Evolutionary conservation across 2,329 filamentous ascomycete genomes (phyloP), one percentile per base, ranked within the genome.

Genomic region (Aureobasidium sp.): DNA sequence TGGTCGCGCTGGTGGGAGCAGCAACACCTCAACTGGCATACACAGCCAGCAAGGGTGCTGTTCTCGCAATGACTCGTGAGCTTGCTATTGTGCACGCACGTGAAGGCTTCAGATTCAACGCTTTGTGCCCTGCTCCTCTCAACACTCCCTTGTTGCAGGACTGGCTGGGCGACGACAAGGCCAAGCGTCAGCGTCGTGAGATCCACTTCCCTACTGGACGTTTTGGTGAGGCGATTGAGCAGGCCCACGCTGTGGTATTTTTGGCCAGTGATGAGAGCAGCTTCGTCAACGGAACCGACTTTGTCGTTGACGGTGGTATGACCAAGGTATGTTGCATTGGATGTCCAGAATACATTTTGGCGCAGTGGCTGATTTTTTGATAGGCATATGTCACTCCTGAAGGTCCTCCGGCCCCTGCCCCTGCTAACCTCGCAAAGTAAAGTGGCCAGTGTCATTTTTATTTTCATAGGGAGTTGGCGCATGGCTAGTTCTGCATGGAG

Each of bases 281-380:
- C 79, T 96, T 95, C 69, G 89, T 96, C 70, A 96, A 94, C 66
- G 91, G 89, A 11, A 88, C 85, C 63, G 94, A 97, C 73, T 96
- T 97, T 77, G 88, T 96, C 5, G 91, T 97, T 30, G 94, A 99
- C 70, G 94, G 94, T 63, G 93, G 93, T 63, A 90, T 99, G 90
- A 93, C 86, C 70, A 96, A 89, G 81, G 82, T 79, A 70, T 34
- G 55, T 39, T 41, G 47, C 47, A 34, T 21, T 48, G 5, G 25
- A 42, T 10, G 21, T 54, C 25, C 32, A 16, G 34, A 39, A 9
- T 13, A 30, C 10, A 27, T 54, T 8, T 54, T 54, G 50, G 27
- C 9, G 50, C 50, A 42, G n/a, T 54, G 54, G 54, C 54, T 58
- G 37, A 58, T 58, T 45, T 50, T 50, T 30, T 25, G 45, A 44